These are phyloP conservation scores for Leccinum aurantiacum DNA, from an alignment of 768 basidiomycete species.

Conservation along the genomic window DNA sequence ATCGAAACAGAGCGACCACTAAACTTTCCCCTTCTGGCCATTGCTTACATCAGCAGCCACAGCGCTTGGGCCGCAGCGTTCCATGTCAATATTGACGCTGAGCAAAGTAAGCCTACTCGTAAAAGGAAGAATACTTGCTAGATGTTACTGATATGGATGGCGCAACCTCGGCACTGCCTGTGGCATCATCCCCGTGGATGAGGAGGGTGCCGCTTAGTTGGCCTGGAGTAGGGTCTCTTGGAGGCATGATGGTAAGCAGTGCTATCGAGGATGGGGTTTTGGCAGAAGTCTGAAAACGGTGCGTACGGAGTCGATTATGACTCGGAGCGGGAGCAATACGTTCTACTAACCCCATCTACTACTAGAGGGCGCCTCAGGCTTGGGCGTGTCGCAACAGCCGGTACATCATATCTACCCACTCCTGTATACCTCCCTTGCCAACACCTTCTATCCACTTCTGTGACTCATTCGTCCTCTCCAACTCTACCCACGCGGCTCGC, in stretches of 20 bases:
- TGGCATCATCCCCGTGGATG: conserved; percentile 45
- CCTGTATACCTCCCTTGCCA: conserved; percentile 52
- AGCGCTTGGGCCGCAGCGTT: too few relatives aligned
- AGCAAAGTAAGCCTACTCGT: background rate
- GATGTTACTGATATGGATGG: conserved; percentile 77
- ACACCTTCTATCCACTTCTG: conserved; percentile 63
- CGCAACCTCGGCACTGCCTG: conserved; percentile 46
- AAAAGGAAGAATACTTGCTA: conserved; percentile 43
- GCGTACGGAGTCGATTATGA: background rate
- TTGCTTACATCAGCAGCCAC: conserved; percentile 21
- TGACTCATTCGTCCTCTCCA: conserved; percentile 58
- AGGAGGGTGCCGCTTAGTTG: conserved; percentile 43
- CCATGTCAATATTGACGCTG: background rate
- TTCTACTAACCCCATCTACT: too few relatives aligned
- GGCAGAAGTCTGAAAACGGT: background rate
- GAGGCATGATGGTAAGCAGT: conserved; percentile 20
- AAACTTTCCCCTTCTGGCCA: conserved; percentile 4
- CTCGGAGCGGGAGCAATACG: background rate
- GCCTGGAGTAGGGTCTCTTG: conserved; percentile 22
- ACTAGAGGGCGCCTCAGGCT: background rate
- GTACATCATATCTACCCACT: conserved; percentile 59
- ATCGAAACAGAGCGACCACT: background rate
- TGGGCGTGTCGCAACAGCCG: conserved; percentile 28
- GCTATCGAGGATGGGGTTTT: background rate
- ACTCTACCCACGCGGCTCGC: conserved; percentile 54